Base-by-base conservation (phyloP, 805 yeast genomes). In the Candida arabinofermentans region DNA sequence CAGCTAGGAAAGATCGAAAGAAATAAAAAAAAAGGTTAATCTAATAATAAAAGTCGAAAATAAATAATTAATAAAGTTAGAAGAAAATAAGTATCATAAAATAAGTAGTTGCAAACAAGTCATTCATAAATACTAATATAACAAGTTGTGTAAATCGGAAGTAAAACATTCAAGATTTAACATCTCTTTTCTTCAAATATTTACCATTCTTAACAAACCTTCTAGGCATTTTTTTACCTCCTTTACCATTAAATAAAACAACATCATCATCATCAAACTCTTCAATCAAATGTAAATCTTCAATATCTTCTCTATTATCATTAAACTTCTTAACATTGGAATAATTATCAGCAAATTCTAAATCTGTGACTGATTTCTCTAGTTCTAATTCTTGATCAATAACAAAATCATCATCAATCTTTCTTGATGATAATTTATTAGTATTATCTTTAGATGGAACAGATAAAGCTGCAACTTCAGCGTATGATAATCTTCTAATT, bases 401-500 rank as follows among this genome's bases (percentile, higher is more conserved):
- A 18, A 59, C 64, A 9, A 45, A 21, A 24, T 42, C 42, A 17
- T 27, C 24, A 27, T 33, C 18, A 6, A n/a, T n/a, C n/a, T n/a
- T n/a, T n/a, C n/a, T n/a, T n/a, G n/a, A n/a, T n/a, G n/a, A n/a
- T n/a, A n/a, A n/a, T n/a, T n/a, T n/a, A n/a, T n/a, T n/a, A n/a
- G n/a, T n/a, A n/a, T n/a, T n/a, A n/a, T n/a, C n/a, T n/a, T n/a
- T n/a, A n/a, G n/a, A n/a, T n/a, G n/a, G n/a, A n/a, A n/a, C n/a
- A n/a, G 58, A 41, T 39, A 67, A 52, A 1, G 70, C 57, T 10
- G 77, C 77, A 19, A 70, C 78, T 59, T 76, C 81, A 10, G 79
- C 79, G 52, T 75, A 75, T 8, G 79, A 71, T 51, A 74, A 56
- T 41, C 69, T 65, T 40, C 77, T 69, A 32, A 73, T 55, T 36